Conservation (phyloP, 305 asterid species). For the Fraxinus ornus region DNA sequence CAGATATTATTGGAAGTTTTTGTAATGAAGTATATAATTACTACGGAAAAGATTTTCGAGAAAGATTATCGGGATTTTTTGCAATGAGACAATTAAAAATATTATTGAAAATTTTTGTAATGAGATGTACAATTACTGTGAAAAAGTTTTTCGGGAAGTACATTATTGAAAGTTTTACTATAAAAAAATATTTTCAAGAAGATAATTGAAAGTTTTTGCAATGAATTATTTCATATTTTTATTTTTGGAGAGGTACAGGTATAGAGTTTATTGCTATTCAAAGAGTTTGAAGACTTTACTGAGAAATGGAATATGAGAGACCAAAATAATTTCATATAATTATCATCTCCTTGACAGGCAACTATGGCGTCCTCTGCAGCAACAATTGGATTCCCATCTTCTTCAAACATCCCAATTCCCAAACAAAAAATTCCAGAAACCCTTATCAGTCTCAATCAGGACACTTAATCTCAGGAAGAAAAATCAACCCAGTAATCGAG, state of each 20-base stretch:
- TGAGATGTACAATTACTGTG: background rate
- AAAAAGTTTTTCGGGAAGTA: background rate
- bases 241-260: background rate
- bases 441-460: conserved; percentile 23
- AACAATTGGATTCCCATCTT: conserved; percentile 17
- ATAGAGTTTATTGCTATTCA: background rate
- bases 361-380: conserved; percentile 22
- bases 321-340: background rate
- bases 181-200: too few relatives aligned
- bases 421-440: conserved; percentile 17
- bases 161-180: background rate
- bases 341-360: background rate
- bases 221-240: too few relatives aligned
- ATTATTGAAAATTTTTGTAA: too few relatives aligned
- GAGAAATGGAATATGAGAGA: background rate
- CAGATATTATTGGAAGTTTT: background rate
- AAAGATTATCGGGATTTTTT: background rate
- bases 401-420: conserved; percentile 11
- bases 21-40: background rate
- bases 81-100: background rate
- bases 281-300: background rate
- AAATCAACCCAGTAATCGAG: conserved; percentile 24
- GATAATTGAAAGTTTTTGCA: background rate
- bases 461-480: conserved; percentile 25
- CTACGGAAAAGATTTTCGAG: background rate